Base-by-base conservation (phyloP, 176 grass and related monocot species). In the Olyra latifolia region DNA sequence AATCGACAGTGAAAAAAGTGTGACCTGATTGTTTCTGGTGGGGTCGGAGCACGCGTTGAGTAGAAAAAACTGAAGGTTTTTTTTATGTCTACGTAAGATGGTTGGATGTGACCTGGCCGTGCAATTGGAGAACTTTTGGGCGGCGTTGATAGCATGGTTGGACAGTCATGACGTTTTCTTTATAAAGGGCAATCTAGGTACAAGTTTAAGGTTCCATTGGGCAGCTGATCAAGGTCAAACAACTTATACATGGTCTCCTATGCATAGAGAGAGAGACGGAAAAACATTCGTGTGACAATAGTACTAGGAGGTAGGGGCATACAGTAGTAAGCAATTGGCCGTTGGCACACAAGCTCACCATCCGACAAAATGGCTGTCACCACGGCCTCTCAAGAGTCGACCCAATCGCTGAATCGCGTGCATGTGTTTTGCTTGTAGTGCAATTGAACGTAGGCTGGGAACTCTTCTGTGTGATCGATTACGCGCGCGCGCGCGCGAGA, bases 161-260 rank as follows among this genome's bases (percentile, higher is more conserved):
- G n/a, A n/a, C n/a, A 22, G 35, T 12, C 40, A 44, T 45, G 66
- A 16, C 63, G 38, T 22, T 66, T 66, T 42, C 19, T 66, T n/a
- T n/a, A 13, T 12, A 10, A 43, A 42, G 38, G 35, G 8, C 20
- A 35, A 22, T 66, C 7, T 65, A 42, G 19, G 19, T 42, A 66
- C 19, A 50, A 50, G n/a, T n/a, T n/a, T n/a, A 3, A 63, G 32
- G 54, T 45, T 75, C 44, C 35, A 62, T 42, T 56, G 71, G 1
- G 24, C 60, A 79, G 54, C 40, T 44, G 47, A 35, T 4, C 32
- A 6, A 63, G 53, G 16, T 17, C 59, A 79, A 77, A 50, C 29
- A 48, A 47, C 27, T 60, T 60, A 27, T 77, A 70, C 82, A 77
- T 54, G 55, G 43, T 72, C 20, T 16, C 47, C 13, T 64, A 32